Evolutionary conservation across 371 early-diverging fungal species (phyloP).

Genomic region (Mucor circinelloides): DNA sequence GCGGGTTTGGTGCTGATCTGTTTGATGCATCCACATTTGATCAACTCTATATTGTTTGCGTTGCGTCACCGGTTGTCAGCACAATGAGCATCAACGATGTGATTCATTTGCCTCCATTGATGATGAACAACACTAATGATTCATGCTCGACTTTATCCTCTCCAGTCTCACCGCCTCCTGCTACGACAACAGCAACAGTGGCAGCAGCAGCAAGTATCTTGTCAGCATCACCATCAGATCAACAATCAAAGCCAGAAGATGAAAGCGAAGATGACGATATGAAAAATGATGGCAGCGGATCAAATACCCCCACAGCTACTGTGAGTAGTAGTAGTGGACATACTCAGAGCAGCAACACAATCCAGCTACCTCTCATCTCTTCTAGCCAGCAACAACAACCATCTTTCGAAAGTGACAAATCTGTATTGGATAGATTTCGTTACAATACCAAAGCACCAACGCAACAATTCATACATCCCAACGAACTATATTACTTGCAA

Average conservation of each 20-base stretch:
- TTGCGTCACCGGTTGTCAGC: neutral
- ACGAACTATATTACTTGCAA: slow-evolving; percentile 24
- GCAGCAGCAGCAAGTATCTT: neutral
- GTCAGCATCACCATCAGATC: neutral
- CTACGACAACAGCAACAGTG: neutral
- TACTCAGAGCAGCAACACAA: neutral
- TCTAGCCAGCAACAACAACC: neutral
- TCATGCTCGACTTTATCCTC: neutral
- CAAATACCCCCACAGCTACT: neutral
- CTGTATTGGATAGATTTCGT: neutral
- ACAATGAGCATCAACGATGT: neutral
- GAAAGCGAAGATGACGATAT: neutral
- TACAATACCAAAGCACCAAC: neutral
- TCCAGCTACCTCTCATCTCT: neutral
- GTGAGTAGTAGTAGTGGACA: neutral
- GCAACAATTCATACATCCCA: slow-evolving; percentile 20
- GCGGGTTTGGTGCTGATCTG: slow-evolving; percentile 27
- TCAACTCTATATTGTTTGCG: slow-evolving; percentile 23
- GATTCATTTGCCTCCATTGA: neutral
- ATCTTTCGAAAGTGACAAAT: neutral
- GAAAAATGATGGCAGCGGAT: neutral
- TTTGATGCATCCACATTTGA: slow-evolving; percentile 1
- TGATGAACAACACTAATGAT: neutral
- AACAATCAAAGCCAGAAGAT: neutral
- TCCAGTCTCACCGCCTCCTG: neutral